These are phyloP conservation scores for Leccinum incarnatum DNA, from an alignment of 768 basidiomycete genomes.

Conservation along the genomic window DNA sequence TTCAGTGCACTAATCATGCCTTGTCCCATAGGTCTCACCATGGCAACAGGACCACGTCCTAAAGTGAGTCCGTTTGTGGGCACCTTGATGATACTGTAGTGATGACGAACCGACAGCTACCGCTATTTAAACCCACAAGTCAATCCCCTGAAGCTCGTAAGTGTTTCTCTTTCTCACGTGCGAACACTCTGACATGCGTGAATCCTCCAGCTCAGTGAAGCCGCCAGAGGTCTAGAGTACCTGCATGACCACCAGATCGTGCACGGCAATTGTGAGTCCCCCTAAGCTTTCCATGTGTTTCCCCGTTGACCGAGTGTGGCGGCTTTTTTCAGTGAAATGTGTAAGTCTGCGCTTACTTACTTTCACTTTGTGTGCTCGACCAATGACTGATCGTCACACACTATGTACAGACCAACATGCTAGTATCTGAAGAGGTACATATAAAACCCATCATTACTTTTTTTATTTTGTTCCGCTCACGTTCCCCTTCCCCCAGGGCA, in stretches of 20 bases:
- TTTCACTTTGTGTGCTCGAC: neutral
- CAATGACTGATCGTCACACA: slow-evolving; percentile 1
- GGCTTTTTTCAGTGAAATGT: slow-evolving; percentile 49
- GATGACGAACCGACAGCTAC: slow-evolving; percentile 35
- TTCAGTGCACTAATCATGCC: neutral
- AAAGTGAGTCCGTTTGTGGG: slow-evolving; percentile 34
- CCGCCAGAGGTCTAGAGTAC: slow-evolving; percentile 56
- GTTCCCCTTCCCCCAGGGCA: slow-evolving; percentile 35
- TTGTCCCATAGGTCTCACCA: slow-evolving; percentile 47
- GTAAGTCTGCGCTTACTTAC: slow-evolving; percentile 36
- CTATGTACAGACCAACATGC: slow-evolving; percentile 48
- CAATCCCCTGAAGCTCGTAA: slow-evolving; percentile 45
- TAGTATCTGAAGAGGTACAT: slow-evolving; percentile 48
- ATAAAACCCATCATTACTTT: neutral
- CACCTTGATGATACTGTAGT: neutral
- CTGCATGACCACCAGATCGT: slow-evolving; percentile 51
- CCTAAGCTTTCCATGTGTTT: neutral
- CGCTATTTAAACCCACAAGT: slow-evolving; percentile 34
- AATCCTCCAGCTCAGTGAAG: slow-evolving; percentile 43
- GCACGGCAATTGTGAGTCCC: slow-evolving; percentile 58
- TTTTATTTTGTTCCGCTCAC: neutral
- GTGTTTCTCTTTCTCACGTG: neutral
- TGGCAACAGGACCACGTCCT: slow-evolving; percentile 61
- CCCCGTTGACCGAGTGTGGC: neutral
- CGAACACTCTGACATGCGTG: neutral